Conservation (phyloP, 2,329 filamentous ascomycete species). For the Exophiala oligosperma region DNA sequence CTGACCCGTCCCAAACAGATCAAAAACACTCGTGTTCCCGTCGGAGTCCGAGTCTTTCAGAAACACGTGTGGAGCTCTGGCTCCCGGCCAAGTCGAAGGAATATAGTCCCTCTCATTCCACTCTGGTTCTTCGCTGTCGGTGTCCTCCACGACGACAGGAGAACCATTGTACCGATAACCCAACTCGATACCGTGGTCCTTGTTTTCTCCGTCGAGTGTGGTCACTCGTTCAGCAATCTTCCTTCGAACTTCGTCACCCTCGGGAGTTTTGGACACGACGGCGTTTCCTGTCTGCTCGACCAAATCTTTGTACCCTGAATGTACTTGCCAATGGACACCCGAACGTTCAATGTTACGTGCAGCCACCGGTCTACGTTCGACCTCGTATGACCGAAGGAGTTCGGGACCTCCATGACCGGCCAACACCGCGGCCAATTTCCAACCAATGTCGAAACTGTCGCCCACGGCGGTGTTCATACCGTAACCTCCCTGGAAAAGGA, state of each 20-base stretch:
- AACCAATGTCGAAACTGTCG: conserved; percentile 39
- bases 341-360: conserved; percentile 32
- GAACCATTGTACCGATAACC: conserved; percentile 29
- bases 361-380: conserved; percentile 33
- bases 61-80: conserved; percentile 35
- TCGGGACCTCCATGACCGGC: conserved; percentile 29
- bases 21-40: conserved; percentile 30
- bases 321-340: conserved; percentile 13
- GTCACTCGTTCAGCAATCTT: conserved; percentile 7
- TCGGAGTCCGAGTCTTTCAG: conserved; percentile 24
- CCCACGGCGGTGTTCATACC: conserved; percentile 41
- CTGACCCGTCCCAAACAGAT: conserved; percentile 29
- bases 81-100: conserved; percentile 35
- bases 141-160: conserved; percentile 18
- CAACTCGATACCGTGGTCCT: conserved; percentile 29
- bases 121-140: conserved; percentile 17
- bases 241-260: conserved; percentile 1
- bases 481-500: conserved; percentile 33
- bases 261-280: background rate
- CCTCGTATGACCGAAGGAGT: conserved; percentile 33
- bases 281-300: background rate
- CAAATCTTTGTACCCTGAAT: conserved; percentile 6
- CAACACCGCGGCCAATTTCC: conserved; percentile 35
- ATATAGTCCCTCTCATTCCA: conserved; percentile 27
- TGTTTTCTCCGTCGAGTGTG: conserved; percentile 19